Evolutionary conservation across 2,329 filamentous ascomycete species (phyloP).

Genomic region (Ilyonectria sp.): DNA sequence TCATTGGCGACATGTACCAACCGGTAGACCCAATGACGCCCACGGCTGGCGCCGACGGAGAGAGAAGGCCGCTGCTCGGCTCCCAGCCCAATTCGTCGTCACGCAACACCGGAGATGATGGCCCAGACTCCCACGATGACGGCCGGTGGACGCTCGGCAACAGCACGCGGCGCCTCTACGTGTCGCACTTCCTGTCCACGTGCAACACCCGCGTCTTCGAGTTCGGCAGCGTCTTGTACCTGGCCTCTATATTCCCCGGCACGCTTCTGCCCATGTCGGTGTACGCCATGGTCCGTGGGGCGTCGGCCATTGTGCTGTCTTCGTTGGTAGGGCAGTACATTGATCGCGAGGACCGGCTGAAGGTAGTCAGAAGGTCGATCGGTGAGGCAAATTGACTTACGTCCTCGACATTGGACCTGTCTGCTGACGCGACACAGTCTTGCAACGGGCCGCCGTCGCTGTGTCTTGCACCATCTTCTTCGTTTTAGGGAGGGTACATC

Average conservation of each 20-base stretch:
- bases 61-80: constrained; percentile 14
- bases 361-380: constrained; percentile 67
- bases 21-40: constrained; percentile 24
- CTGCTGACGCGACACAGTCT: constrained; percentile 44
- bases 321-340: constrained; percentile 72
- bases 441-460: constrained; percentile 62
- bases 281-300: constrained; percentile 76
- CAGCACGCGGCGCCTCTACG: constrained; percentile 61
- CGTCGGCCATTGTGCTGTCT: constrained; percentile 71
- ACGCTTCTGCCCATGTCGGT: constrained; percentile 77
- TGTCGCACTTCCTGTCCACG: constrained; percentile 73
- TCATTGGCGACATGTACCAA: constrained; percentile 20
- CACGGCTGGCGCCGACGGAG: constrained; percentile 2
- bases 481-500: constrained; percentile 32
- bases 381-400: constrained; percentile 33
- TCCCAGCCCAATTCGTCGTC: background rate
- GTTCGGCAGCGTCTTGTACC: constrained; percentile 73
- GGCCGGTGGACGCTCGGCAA: constrained; percentile 35
- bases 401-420: background rate
- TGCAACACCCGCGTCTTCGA: constrained; percentile 78
- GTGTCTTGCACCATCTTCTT: constrained; percentile 64
- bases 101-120: constrained; percentile 1
- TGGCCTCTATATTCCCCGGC: constrained; percentile 68
- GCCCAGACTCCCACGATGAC: background rate
- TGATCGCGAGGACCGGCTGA: constrained; percentile 68